Conservation (phyloP, 148 eudicot species). For the Fagopyrum homotropicum region DNA sequence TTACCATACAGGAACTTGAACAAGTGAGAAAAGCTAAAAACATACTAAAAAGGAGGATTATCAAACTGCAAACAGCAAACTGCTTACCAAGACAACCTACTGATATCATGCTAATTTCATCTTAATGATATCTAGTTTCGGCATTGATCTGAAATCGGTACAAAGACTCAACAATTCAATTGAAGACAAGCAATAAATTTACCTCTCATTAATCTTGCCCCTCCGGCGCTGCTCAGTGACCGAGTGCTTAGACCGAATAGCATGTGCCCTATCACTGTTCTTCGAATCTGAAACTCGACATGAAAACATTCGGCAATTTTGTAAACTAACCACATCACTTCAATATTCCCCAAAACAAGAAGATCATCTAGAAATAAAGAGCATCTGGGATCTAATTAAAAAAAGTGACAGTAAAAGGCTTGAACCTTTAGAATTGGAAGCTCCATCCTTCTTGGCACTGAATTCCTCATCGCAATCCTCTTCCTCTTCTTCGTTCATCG, state of each 20-base stretch:
- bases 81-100: background rate
- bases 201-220: slow-evolving; percentile 98
- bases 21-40: background rate
- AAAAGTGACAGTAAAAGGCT: background rate
- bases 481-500: slow-evolving; percentile 47
- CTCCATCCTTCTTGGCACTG: slow-evolving; percentile 34
- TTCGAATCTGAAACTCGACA: slow-evolving; percentile 50
- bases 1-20: background rate
- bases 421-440: slow-evolving; percentile 42
- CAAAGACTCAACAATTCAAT: background rate
- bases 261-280: slow-evolving; percentile 63
- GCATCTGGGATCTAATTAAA: background rate
- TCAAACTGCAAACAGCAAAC: too few species aligned
- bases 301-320: background rate
- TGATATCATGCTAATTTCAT: background rate
- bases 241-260: slow-evolving; percentile 80
- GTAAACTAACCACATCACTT: background rate
- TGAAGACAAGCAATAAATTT: background rate
- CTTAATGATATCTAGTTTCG: background rate
- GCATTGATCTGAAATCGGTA: background rate
- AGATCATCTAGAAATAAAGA: background rate
- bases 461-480: slow-evolving; percentile 54
- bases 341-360: background rate
- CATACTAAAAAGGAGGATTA: background rate
- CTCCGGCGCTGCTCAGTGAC: slow-evolving; percentile 93